phyloP scores from a whole-genome alignment of 106 monocot species.

The Vanilla planifolia region DNA sequence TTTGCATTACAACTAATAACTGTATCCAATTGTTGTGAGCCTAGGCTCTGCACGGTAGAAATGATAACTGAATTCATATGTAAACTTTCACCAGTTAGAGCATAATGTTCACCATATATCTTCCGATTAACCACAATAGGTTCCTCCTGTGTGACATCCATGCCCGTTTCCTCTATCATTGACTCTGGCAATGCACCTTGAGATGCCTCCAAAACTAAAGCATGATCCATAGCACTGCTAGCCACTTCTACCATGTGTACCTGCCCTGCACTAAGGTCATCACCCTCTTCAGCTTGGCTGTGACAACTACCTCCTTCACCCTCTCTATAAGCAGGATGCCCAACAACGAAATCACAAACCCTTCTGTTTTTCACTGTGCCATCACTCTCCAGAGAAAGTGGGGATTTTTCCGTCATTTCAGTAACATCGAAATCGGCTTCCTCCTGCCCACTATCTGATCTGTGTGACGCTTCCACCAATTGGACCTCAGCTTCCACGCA shows the following conservation, averaged over 20 bases:
- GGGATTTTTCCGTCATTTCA: neutral
- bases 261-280: neutral
- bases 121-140: neutral
- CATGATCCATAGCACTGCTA: too few relatives aligned
- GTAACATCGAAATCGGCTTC: neutral
- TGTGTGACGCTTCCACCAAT: neutral
- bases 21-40: neutral
- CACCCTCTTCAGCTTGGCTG: neutral
- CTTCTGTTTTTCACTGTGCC: neutral
- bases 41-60: neutral
- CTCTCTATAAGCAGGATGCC: neutral
- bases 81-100: constrained; percentile 1
- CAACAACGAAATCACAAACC: neutral
- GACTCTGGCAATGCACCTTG: neutral
- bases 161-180: neutral
- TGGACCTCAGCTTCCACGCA: neutral
- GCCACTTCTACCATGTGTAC: neutral
- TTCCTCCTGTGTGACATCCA: neutral
- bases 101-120: neutral
- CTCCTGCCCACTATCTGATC: constrained; percentile 1
- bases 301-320: neutral
- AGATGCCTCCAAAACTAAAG: neutral
- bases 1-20: too few relatives aligned
- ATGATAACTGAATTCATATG: neutral
- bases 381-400: neutral